Evolutionary conservation across 768 basidiomycete species (phyloP), one percentile per base, ranked within the genome.

Genomic region (Lentinula lateritia): DNA sequence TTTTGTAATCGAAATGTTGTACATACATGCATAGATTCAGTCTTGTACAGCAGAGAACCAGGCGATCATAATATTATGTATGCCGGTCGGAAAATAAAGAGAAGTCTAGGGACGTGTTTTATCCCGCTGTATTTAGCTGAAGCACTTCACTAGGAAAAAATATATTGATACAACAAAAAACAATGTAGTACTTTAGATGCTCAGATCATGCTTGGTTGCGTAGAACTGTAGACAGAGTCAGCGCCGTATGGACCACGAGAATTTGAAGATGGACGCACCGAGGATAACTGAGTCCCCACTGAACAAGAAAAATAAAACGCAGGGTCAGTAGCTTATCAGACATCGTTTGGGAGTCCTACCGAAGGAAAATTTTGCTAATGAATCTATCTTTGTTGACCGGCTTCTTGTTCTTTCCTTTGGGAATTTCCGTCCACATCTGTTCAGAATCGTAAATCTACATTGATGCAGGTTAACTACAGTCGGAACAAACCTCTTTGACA

Each of bases 341-440:
- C 50, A 50, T 46, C 60, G 34, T 38, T 50, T 23, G 9, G 45
- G 52, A 36, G 2, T 73, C 86, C 56, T 68, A 90, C 92, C 93
- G 84, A 64, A 98, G 76, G 76, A 96, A 98, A 94, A 99, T 96
- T 78, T 98, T 99, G 74, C 94, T 96, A 73, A 99, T 96, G 79
- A 98, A 99, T 52, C 97, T 85, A 76, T 98, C 97, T 77, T 98
- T 98, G 81, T 98, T 98, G 61, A 98, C 88, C 6, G 97, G 93
- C 72, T 98, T 98, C 80, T 97, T 98, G 72, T 94, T 94, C 78
- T 98, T 98, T 43, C 94, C 95, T 75, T 98, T 98, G 18, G 97
- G 97, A 52, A 88, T 74, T 74, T 99, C 97, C 20, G 95, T 98
- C 97, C 97, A 98, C 96, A 98, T 98, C 94, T 99, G 64, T 20